phyloP scores from a whole-genome alignment of 2,329 filamentous ascomycete genomes.

The Thermothelomyces thermophilus region DNA sequence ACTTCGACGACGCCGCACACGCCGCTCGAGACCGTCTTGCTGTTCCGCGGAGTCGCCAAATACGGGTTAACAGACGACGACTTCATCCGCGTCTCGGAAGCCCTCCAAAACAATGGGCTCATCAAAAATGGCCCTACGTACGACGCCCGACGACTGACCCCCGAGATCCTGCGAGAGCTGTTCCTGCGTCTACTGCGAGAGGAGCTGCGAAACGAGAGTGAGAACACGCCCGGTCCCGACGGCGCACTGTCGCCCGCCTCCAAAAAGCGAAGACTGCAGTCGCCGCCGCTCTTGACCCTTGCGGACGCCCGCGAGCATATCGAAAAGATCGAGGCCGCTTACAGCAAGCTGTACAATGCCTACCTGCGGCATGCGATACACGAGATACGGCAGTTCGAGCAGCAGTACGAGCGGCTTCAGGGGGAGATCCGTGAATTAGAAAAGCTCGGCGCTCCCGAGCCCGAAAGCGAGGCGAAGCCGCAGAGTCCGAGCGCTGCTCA shows the following conservation, averaged over 20 bases:
- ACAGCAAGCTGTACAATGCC: conserved; percentile 66
- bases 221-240: conserved; percentile 35
- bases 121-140: conserved; percentile 65
- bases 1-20: conserved; percentile 28
- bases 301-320: conserved; percentile 60
- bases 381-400: conserved; percentile 70
- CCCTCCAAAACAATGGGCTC: conserved; percentile 66
- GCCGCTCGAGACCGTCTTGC: conserved; percentile 32
- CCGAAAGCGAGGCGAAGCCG: conserved; percentile 6
- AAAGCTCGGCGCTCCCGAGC: conserved; percentile 29
- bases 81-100: conserved; percentile 39
- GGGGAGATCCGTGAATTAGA: conserved; percentile 53
- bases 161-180: conserved; percentile 71
- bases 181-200: conserved; percentile 72
- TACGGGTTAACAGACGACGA: conserved; percentile 28
- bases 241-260: conserved; percentile 48
- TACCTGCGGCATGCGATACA: conserved; percentile 66
- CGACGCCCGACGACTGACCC: conserved; percentile 65
- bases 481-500: conserved; percentile 9
- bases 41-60: conserved; percentile 30
- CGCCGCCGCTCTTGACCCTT: conserved; percentile 56
- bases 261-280: conserved; percentile 69
- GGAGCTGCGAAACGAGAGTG: conserved; percentile 54
- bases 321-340: conserved; percentile 62
- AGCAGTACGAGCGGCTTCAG: conserved; percentile 54